Base-by-base conservation (phyloP, 345 rosid species). In the Noccaea caerulescens region DNA sequence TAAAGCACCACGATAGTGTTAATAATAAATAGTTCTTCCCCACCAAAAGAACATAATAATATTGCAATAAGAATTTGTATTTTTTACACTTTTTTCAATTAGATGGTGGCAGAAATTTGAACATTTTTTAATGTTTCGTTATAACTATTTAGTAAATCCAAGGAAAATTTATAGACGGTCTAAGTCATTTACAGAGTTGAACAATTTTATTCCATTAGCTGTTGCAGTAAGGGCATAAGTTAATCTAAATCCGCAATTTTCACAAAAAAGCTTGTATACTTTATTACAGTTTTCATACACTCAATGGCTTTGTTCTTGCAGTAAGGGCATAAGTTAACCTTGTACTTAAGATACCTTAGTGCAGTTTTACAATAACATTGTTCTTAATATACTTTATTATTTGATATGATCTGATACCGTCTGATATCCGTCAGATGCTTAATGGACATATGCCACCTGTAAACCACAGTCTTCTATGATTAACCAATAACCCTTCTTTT, bases 1-100 rank as follows among this genome's bases (percentile, higher is more conserved):
- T 58, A 50, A 73, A 73, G 67, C 72, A 66, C 46, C 66, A 73
- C 6, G 38, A 18, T 58, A 49, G 39, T 50, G 5, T 65, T 27
- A 44, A 62, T 3, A 11, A 42, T 30, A 42, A 18, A 25, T 25
- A 61, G 3, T 8, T 63, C 4, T 10, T 39, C 43, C 43, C 13
- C 6, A 32, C 10, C 5, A 39, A 16, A 58, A 39, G 14, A 58
- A 39, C 64, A 59, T 41, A 20, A 59, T 59, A 41, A 23, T 58
- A 38, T 58, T 20, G 14, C 47, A 44, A 30, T 13, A 2, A 13
- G 42, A 44, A 32, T 32, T 56, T 1, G 53, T 4, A 27, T 27
- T 20, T 1, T 20, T 20, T 20, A 20, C 23, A 27, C 30, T 30
- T 62, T 25, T 45, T 44, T 43, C 12, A 25, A 8, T 12, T 20